A percentile compares a stretch with the other conserved stretches of the same genome.
phyloP scores from a whole-genome alignment of 2,329 filamentous ascomycete species.

The Talaromyces sp. region DNA sequence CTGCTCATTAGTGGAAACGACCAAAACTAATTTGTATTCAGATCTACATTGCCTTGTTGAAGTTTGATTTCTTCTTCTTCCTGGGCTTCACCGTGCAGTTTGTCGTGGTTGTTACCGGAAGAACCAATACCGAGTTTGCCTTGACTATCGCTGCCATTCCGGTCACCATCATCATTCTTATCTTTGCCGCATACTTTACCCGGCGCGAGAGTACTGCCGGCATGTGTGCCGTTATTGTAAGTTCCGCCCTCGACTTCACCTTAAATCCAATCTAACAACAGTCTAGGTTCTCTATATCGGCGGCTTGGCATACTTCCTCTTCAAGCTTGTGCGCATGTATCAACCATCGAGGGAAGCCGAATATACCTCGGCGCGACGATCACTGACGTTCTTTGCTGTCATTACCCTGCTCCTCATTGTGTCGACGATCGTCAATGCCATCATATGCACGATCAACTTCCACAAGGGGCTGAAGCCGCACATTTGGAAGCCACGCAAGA shows the following conservation, averaged over 20 bases:
- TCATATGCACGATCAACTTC: constrained; percentile 88
- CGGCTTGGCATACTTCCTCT: constrained; percentile 90
- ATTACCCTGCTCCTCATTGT: constrained; percentile 87
- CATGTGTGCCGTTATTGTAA: constrained; percentile 69
- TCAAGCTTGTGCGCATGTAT: constrained; percentile 97
- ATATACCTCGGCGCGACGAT: constrained; percentile 77
- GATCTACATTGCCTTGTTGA: constrained; percentile 96
- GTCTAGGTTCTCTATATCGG: constrained; percentile 71
- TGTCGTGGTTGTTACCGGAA: constrained; percentile 77
- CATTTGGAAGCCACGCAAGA: constrained; percentile 57
- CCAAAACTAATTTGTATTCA: constrained; percentile 35
- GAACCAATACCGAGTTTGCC: constrained; percentile 69
- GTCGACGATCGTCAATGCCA: constrained; percentile 80
- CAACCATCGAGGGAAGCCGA: constrained; percentile 53
- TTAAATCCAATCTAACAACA: neutral
- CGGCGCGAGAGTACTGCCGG: constrained; percentile 75
- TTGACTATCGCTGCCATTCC: constrained; percentile 87
- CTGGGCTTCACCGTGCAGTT: constrained; percentile 98
- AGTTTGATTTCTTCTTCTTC: constrained; percentile 99
- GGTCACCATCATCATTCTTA: constrained; percentile 81
- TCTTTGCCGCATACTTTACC: constrained; percentile 80
- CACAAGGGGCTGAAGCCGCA: constrained; percentile 83
- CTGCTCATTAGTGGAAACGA: constrained; percentile 33
- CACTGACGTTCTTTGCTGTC: constrained; percentile 87
- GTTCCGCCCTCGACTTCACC: constrained; percentile 20